Evolutionary conservation across 768 basidiomycete species (phyloP), one percentile per base, ranked within the genome.

Genomic region (Tricholoma sp.): DNA sequence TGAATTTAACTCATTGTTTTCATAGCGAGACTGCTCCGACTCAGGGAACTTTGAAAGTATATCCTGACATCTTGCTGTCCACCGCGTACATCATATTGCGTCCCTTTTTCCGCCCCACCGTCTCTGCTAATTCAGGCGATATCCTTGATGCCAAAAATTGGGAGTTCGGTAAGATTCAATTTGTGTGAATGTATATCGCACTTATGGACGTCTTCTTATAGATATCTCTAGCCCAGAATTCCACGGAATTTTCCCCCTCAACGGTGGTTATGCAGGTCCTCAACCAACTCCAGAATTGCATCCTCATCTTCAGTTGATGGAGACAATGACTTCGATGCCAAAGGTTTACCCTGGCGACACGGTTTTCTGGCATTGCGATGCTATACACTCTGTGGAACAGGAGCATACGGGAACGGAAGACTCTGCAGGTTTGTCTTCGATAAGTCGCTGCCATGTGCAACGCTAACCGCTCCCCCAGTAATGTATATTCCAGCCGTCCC

Each of bases 401-500:
- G 75, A 81, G 54, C 84, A 88, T 64, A 75, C 68, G 0, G 85
- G 86, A 3, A 65, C 66, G 1, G 72, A 64, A 41, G 83, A 84
- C 60, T 86, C 84, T 24, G 80, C 82, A 55, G 81, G 81, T 82
- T 57, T 60, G 67, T 53, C 29, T 45, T 53, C 28, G 34, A 24
- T 39, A 20, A 41, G 29, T 54, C 44, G 29, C 44, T 54, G 15
- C 4, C n/a, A 15, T 52, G 7, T 17, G 24, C 53, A 65, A 33
- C 62, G 20, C 18, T 55, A n/a, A 37, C 32, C 49, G 0, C 3
- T 9, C 34, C 50, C 17, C 3, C 61, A 81, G 88, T 90, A 47
- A 87, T 91, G 82, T 91, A 91, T 59, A 91, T 91, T 51, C 84
- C 85, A 0, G 82, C 89, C 6, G 82, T 86, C 9, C 88, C 88